Evolutionary conservation across 257 asterid genomes (phyloP).

Genomic region (Linderniella brevidens): DNA sequence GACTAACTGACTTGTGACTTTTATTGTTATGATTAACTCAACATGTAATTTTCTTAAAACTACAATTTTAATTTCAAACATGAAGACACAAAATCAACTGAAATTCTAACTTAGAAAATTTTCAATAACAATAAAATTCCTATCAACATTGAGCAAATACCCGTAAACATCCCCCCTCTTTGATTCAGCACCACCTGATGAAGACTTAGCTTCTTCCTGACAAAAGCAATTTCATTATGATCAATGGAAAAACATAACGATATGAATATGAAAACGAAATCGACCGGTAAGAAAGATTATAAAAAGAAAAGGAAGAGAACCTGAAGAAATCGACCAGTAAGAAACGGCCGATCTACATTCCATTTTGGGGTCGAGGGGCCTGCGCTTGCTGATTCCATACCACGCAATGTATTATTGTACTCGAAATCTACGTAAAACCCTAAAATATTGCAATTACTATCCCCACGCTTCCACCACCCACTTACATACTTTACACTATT

Average conservation of each 20-base stretch:
- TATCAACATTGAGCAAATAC: conserved; percentile 16
- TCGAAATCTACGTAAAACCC: no score
- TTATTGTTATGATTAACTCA: no score
- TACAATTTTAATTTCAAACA: no score
- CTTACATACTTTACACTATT: no score
- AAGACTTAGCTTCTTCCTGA: conserved; percentile 30
- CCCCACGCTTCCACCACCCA: no score
- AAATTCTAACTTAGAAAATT: background rate
- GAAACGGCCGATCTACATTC: conserved; percentile 73
- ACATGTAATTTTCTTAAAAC: no score
- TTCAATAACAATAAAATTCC: no score
- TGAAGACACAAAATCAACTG: background rate
- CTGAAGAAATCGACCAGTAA: conserved; percentile 64
- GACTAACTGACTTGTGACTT: no score
- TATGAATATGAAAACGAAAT: background rate
- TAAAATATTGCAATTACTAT: no score
- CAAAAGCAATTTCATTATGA: background rate
- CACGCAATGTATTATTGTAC: no score
- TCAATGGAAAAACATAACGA: background rate
- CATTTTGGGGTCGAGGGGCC: conserved; percentile 52
- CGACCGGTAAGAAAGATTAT: background rate
- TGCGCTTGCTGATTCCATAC: conserved; percentile 32
- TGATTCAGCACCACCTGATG: conserved; percentile 29
- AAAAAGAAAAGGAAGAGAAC: conserved; percentile 7
- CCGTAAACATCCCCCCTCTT: conserved; percentile 27